Conservation (phyloP, 2,329 filamentous ascomycete species). For the Fusarium siculi region DNA sequence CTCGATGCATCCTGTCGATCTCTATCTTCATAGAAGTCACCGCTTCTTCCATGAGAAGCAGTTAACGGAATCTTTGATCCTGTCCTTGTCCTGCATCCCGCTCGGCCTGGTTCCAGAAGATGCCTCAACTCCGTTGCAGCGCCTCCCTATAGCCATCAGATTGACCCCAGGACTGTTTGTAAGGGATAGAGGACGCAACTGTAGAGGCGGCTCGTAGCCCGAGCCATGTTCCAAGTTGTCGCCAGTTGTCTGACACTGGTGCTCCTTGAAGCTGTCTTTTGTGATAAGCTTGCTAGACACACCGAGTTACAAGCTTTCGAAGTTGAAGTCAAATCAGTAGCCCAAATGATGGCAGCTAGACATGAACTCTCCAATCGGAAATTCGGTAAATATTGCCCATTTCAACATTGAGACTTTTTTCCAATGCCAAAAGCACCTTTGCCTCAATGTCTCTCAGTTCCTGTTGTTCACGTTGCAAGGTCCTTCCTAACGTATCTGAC, state of each 20-base stretch:
- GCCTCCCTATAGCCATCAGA: neutral
- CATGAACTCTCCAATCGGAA: too few relatives aligned
- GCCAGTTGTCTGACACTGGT: neutral
- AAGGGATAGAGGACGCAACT: neutral
- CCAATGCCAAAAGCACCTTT: too few relatives aligned
- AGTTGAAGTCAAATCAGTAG: neutral
- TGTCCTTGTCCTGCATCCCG: neutral
- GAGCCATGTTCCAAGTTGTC: neutral
- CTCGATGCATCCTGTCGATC: too few relatives aligned
- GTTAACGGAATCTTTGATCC: neutral
- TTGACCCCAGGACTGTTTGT: accelerated
- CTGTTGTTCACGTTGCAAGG: too few relatives aligned
- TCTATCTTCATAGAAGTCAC: too few relatives aligned
- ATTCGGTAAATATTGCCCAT: too few relatives aligned
- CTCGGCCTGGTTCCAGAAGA: neutral
- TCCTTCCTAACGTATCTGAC: too few relatives aligned
- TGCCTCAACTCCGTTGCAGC: neutral
- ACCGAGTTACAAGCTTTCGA: accelerated
- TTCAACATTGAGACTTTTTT: too few relatives aligned
- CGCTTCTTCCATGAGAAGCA: neutral
- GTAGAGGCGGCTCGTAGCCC: neutral
- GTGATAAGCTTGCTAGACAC: neutral
- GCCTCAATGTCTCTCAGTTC: too few relatives aligned
- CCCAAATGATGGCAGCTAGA: too few relatives aligned
- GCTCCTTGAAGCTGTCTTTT: neutral